Base-by-base conservation (phyloP, 2,329 filamentous ascomycete species). In the Diaporthe amygdali region DNA sequence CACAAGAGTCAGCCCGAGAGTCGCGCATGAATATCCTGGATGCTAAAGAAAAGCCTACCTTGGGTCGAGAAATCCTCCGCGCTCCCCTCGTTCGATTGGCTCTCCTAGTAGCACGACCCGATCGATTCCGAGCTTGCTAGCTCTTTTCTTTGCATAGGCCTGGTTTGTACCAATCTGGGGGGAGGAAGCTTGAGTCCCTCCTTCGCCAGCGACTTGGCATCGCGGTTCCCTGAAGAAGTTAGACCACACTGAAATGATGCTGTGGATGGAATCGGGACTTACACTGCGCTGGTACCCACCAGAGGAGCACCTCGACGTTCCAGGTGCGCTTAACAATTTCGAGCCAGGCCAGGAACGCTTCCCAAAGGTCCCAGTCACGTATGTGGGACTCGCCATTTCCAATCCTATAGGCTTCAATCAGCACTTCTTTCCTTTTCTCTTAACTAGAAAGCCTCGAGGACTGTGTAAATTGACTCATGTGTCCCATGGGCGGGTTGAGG, bases 271-370 rank as follows among this genome's bases (percentile, higher is more conserved):
- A 9, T 9, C 2, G 2, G 6, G 12, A 37, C 41, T 47, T 66
- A 52, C 70, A 69, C 1, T 32, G 22, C 1, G 32, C 2, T 7
- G 70, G 66, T 0, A 71, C 70, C 70, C 55, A 71, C 66, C 66
- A 69, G 32, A 71, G 51, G 30, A 30, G 32, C 5, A 69, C 34
- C 34, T 69, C 47, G 10, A 71, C 56, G 1, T 37, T 44, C 56
- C 66, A 56, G 2, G 20, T 14, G 32, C 15, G 14, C 41, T 32
- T 54, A 7, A 69, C 2, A 1, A 44, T 12, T 0, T 66, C 37
- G 12, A 69, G 39, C 15, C 64, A 2, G 15, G 10, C 30, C 20
- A 69, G 22, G 1, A 69, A 3, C 12, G 47, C 37, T 12, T 69
- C 56, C 49, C 49, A 66, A 5, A 66, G 30, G 14, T 66, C 70